Base-by-base conservation (phyloP, 2,329 filamentous ascomycete species). In the Trichophyton benhamiae region DNA sequence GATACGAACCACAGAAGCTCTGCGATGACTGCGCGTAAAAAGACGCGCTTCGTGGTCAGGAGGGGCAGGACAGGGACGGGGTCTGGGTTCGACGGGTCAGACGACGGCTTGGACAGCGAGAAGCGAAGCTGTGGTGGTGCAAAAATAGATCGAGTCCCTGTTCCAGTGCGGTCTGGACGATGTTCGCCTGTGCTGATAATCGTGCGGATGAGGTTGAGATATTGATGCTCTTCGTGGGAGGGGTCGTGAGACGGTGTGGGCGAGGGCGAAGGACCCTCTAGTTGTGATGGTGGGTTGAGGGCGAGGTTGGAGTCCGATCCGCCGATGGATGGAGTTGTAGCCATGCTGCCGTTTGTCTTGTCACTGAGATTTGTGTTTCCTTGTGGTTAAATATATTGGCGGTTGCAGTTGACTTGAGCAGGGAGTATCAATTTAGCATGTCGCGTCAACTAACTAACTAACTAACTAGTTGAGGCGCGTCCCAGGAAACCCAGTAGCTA, bases 1-100 rank as follows among this genome's bases (percentile, higher is more conserved):
- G 85, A 83, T 67, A 99, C 82, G 76, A 99, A 99, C 94, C 94
- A 99, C 64, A 99, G 86, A 0, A 99, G 86, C 75, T 99, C 94
- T 66, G 86, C 88, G 65, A 97, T 80, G 58, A 99, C 88, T 68
- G 91, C 92, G 63, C 89, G 87, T 36, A 89, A 83, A 76, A 96
- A 97, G 68, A 99, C 94, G 67, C 94, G 90, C 75, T 99, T 99
- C 2, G 94, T 99, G 3, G 94, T 99, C 17, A 99, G 86, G 67
- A 99, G 89, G 25, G 94, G 94, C 20, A 99, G 83, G 68, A 96
- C 80, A 1, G 87, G 85, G 11, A 75, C 77, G 42, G 36, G 36
- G 11, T 59, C 42, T 49, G 9, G 73, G 73, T 7, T 73, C 15
- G 52, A 55, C 1, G 27, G 52, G 27, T 55, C 70, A 58, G 69